Percentiles rank a stretch among this genome's conserved stretches.
Conservation (phyloP, 495 filamentous ascomycete species). For the Trichocladium antarcticum region DNA sequence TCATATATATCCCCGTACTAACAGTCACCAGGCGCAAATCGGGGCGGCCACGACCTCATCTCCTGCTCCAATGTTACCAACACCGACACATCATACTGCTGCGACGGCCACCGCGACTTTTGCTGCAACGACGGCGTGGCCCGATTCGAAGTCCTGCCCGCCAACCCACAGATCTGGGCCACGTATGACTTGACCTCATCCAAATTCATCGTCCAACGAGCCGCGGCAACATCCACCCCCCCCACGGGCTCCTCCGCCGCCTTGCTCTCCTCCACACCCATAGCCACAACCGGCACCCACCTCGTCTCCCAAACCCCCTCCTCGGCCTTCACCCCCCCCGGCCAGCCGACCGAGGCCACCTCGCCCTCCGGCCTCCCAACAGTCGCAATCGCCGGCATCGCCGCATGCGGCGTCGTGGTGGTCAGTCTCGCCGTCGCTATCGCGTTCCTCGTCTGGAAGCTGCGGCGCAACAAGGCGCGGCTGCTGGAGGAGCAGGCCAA, state of each 20-base stretch:
- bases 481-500: no score
- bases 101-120: not conserved
- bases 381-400: not conserved
- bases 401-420: not conserved
- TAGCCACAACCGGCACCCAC: no score
- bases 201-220: not conserved
- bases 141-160: not conserved
- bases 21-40: not conserved
- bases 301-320: not conserved
- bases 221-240: not conserved
- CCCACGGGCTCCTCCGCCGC: not conserved
- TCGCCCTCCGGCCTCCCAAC: not conserved
- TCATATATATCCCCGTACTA: no score
- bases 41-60: not conserved
- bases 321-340: not conserved
- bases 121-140: not conserved
- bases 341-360: not conserved
- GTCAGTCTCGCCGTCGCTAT: not conserved
- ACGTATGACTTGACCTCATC: not conserved
- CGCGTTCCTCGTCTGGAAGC: not conserved
- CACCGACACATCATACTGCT: not conserved
- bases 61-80: not conserved
- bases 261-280: no score
- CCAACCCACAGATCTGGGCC: not conserved
- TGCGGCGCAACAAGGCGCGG: no score